Base-by-base conservation (phyloP, 768 basidiomycete species). In the Tricholoma terreum region DNA sequence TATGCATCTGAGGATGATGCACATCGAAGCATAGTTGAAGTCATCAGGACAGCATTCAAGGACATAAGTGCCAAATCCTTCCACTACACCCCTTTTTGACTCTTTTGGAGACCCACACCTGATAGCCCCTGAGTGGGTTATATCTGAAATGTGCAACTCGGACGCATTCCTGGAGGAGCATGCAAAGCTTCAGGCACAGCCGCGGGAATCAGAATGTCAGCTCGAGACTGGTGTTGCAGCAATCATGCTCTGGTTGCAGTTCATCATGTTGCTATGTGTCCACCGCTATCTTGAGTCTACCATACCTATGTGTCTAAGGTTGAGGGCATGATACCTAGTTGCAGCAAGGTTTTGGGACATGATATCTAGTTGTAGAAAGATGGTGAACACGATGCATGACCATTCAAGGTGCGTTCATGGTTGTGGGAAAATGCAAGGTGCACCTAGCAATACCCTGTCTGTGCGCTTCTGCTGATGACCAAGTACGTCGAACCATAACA, bases 1-100 rank as follows among this genome's bases (percentile, higher is more conserved):
- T 58, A 63, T 11, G 60, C 62, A 0, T 61, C 68, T 31, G 21
- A 67, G 17, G 54, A 57, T 4, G 50, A 61, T 3, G 40, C 56
- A 33, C 31, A 51, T 14, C 12, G 50, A 14, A 60, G 56, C 9
- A 36, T 65, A 8, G 31, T 59, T 0, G 42, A 63, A 14, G 52
- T 62, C 10, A 58, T 67, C 34, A 55, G 12, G 6, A 36, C 62
- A 1, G 64, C 59, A 21, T 55, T 64, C 27, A 35, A 58, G 21
- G 61, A 66, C 3, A 22, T 21, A 17, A 33, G 27, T 0, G 58
- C 63, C 9, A 36, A 55, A 9, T 33, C 43, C 1, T 63, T 60
- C 40, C 60, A 63, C 31, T 22, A 45, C 1, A 34, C 54, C 4
- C 65, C 67, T 0, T 70, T 65, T 45, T 4, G 63, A 21, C 27